Conservation (phyloP, 1,139 yeast genomes). For the Scheffersomyces quercinus region DNA sequence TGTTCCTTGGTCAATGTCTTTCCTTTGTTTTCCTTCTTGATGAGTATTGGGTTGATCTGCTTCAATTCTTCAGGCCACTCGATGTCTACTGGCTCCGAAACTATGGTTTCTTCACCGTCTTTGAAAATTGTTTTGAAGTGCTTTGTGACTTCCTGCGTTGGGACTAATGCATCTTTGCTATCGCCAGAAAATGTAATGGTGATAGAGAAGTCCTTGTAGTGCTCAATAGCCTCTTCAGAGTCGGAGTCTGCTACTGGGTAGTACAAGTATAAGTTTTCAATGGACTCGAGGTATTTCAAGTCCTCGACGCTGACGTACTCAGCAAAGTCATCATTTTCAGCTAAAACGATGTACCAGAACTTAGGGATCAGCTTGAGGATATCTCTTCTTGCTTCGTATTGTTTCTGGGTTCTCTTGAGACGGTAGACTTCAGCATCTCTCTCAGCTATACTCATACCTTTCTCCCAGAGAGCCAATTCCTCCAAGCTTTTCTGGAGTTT, state of each 20-base stretch:
- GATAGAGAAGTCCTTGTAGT: slow-evolving; percentile 56
- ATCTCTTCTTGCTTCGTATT: slow-evolving; percentile 51
- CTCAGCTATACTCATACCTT: slow-evolving; percentile 55
- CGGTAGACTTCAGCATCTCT: slow-evolving; percentile 53
- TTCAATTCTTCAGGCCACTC: slow-evolving; percentile 62
- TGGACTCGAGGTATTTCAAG: slow-evolving; percentile 62
- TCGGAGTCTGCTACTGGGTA: slow-evolving; percentile 41
- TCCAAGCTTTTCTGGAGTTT: slow-evolving; percentile 15
- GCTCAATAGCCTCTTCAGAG: slow-evolving; percentile 18
- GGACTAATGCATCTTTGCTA: slow-evolving; percentile 38
- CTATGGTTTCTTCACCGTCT: slow-evolving; percentile 53
- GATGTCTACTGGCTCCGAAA: slow-evolving; percentile 50
- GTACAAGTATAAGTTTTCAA: slow-evolving; percentile 56
- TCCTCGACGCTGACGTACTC: slow-evolving; percentile 69
- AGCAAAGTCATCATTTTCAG: slow-evolving; percentile 75
- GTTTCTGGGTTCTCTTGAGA: slow-evolving; percentile 48
- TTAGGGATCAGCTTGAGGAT: slow-evolving; percentile 53
- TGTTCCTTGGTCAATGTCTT: slow-evolving; percentile 46
- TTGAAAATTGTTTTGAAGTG: slow-evolving; percentile 45
- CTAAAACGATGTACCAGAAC: slow-evolving; percentile 76
- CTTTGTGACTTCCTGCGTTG: slow-evolving; percentile 56
- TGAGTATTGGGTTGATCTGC: slow-evolving; percentile 50
- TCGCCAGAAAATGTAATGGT: slow-evolving; percentile 47
- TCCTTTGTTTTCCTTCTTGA: slow-evolving; percentile 35
- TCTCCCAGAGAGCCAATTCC: slow-evolving; percentile 56